Evolutionary conservation across 768 basidiomycete genomes (phyloP), one percentile per base, ranked within the genome.

Genomic region (Auriscalpium microsporum): DNA sequence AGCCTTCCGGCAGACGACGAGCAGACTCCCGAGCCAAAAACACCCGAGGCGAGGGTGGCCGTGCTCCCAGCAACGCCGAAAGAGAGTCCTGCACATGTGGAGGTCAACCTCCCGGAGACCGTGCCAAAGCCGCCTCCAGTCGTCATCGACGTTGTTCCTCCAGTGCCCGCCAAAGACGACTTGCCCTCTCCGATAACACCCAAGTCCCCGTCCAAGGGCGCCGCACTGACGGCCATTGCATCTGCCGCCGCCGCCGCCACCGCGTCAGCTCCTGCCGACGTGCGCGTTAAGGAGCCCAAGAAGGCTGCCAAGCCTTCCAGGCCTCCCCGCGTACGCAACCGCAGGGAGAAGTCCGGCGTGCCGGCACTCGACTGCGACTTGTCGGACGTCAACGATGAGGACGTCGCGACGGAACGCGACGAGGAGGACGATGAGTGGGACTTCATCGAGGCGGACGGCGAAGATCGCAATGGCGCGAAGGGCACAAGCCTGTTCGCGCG

Each of bases 381-480:
- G 33, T 78, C 79, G 13, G 83, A 82, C 65, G 76, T 69, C 40
- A 71, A 70, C 56, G 75, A 75, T 33, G 75, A 73, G 56, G 75
- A 76, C 16, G 73, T 63, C 1, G 72, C 71, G 54, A 73, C 71
- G 17, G 76, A 76, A 51, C 65, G 65, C 35, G 83, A 82, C 8
- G 82, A 83, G 17, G 82, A 85, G 53, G 90, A 92, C 50, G 87
- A 91, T 44, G 92, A 93, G 55, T 95, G 93, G 92, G 92, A 94
- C 78, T 81, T 94, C 59, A 78, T 95, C 57, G 89, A 92, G 63
- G 80, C 80, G 40, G 87, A 73, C 6, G 86, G 86, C 59, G 90
- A 90, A 65, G 90, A 91, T 55, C 77, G 84, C 57, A 92, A 93
- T 58, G 90, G 90, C 16, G 73, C 84, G 23, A 83, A 84, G 64